phyloP scores from a whole-genome alignment of 192 early-diverging fungal species.

The Coemansia umbellata region DNA sequence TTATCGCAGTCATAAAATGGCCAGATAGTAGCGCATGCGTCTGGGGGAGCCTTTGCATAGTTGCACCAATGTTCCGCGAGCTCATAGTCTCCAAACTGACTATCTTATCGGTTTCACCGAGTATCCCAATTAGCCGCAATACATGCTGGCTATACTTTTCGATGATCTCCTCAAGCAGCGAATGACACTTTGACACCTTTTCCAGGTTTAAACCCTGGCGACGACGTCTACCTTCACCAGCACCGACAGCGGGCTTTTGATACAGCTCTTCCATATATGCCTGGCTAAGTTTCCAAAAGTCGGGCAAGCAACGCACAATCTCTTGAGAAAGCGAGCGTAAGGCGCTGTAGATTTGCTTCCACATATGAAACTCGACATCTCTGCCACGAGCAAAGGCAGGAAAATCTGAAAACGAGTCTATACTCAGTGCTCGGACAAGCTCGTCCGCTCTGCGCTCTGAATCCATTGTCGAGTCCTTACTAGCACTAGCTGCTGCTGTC shows the following conservation, averaged over 20 bases:
- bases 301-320: slow-evolving; percentile 70
- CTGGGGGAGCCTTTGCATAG: slow-evolving; percentile 45
- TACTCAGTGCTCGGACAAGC: slow-evolving; percentile 29
- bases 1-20: slow-evolving; percentile 72
- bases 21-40: slow-evolving; percentile 62
- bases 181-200: slow-evolving; percentile 46
- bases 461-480: slow-evolving; percentile 10
- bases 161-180: slow-evolving; percentile 45
- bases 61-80: slow-evolving; percentile 10
- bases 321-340: slow-evolving; percentile 77
- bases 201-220: slow-evolving; percentile 48
- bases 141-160: slow-evolving; percentile 47
- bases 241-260: slow-evolving; percentile 31
- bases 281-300: slow-evolving; percentile 90
- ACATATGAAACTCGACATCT: slow-evolving; percentile 54
- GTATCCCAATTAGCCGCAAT: slow-evolving; percentile 38
- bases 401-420: slow-evolving; percentile 43
- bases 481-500: neutral
- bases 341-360: slow-evolving; percentile 64
- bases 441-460: slow-evolving; percentile 38
- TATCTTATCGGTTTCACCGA: slow-evolving; percentile 28
- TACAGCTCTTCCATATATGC: slow-evolving; percentile 86
- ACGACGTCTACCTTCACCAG: slow-evolving; percentile 33
- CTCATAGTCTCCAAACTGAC: slow-evolving; percentile 22
- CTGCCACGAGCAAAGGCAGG: slow-evolving; percentile 38